A percentile compares a stretch with the other conserved stretches of the same genome.
phyloP scores from a whole-genome alignment of 495 filamentous ascomycete species.

The Hypoxylon fragiforme region DNA sequence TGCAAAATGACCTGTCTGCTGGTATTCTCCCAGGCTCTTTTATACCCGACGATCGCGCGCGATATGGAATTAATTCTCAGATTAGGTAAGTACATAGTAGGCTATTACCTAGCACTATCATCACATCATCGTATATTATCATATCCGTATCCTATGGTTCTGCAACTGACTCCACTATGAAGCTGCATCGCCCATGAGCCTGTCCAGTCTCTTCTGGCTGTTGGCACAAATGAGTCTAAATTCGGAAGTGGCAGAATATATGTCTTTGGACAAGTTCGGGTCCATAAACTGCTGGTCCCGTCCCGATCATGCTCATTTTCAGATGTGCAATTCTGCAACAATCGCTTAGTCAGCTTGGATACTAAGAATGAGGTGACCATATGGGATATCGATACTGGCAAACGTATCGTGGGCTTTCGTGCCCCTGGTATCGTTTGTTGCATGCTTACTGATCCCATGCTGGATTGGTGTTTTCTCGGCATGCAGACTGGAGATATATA shows the following conservation, averaged over 20 bases:
- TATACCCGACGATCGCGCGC: slow-evolving; percentile 76
- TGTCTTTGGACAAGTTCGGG: slow-evolving; percentile 83
- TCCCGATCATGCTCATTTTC: slow-evolving; percentile 48
- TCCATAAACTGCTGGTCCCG: slow-evolving; percentile 75
- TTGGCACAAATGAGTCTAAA: slow-evolving; percentile 82
- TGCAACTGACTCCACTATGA: slow-evolving; percentile 25
- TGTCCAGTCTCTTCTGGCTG: slow-evolving; percentile 88
- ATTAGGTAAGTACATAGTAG: slow-evolving; percentile 59
- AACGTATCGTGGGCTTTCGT: slow-evolving; percentile 63
- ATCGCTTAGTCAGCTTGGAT: slow-evolving; percentile 82
- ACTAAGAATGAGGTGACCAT: slow-evolving; percentile 79
- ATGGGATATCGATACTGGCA: slow-evolving; percentile 69
- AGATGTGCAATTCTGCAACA: slow-evolving; percentile 55
- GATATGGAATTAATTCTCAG: slow-evolving; percentile 88
- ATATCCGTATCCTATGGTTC: neutral
- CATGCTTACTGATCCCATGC: slow-evolving; percentile 76
- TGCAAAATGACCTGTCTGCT: slow-evolving; percentile 86
- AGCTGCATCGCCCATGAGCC: slow-evolving; percentile 86
- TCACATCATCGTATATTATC: too few relatives aligned
- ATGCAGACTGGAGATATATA: slow-evolving; percentile 77
- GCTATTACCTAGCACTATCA: too few relatives aligned
- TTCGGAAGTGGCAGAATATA: slow-evolving; percentile 83
- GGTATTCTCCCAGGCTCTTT: slow-evolving; percentile 75
- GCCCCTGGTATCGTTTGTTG: slow-evolving; percentile 72
- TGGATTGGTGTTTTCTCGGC: slow-evolving; percentile 89